Evolutionary conservation across 495 filamentous ascomycete species (phyloP).

Genomic region (Talaromyces adpressus): DNA sequence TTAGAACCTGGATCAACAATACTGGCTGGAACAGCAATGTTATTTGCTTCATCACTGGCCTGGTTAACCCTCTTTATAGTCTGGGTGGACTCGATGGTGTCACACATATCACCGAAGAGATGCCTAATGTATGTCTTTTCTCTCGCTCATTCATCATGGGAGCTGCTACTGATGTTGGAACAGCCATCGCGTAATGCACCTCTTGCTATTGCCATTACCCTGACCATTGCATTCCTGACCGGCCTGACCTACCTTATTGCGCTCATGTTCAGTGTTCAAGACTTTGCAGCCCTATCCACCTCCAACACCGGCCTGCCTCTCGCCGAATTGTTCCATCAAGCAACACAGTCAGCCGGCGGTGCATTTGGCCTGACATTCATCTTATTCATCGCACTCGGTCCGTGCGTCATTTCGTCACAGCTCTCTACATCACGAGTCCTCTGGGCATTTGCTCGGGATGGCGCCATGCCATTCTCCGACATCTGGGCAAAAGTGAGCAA

Average conservation of each 20-base stretch:
- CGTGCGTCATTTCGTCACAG: slow-evolving; percentile 28
- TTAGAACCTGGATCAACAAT: slow-evolving; percentile 21
- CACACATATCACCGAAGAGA: slow-evolving; percentile 30
- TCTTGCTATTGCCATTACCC: slow-evolving; percentile 21
- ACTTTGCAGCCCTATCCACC: slow-evolving; percentile 15
- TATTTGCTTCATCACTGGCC: slow-evolving; percentile 27
- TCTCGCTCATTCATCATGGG: slow-evolving; percentile 22
- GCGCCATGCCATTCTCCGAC: slow-evolving; percentile 21
- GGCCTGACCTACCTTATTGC: slow-evolving; percentile 25
- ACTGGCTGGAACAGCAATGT: slow-evolving; percentile 26
- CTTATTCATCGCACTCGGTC: slow-evolving; percentile 22
- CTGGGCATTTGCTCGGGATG: slow-evolving; percentile 38
- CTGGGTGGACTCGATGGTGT: slow-evolving; percentile 29
- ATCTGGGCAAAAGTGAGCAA: slow-evolving; percentile 14
- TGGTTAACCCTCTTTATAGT: slow-evolving; percentile 28
- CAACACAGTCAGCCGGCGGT: slow-evolving; percentile 21
- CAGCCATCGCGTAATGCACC: slow-evolving; percentile 25
- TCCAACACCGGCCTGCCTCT: slow-evolving; percentile 24
- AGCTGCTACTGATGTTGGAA: slow-evolving; percentile 44
- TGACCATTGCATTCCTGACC: slow-evolving; percentile 25
- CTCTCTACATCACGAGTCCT: slow-evolving; percentile 28
- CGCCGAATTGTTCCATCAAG: slow-evolving; percentile 26
- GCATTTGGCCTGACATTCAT: slow-evolving; percentile 23
- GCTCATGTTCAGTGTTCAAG: slow-evolving; percentile 22
- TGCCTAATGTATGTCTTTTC: slow-evolving; percentile 9